A percentile compares a stretch with the other conserved stretches of the same genome.
Conservation (phyloP, 805 yeast species). For the Saccharomycopsis schoenii region DNA sequence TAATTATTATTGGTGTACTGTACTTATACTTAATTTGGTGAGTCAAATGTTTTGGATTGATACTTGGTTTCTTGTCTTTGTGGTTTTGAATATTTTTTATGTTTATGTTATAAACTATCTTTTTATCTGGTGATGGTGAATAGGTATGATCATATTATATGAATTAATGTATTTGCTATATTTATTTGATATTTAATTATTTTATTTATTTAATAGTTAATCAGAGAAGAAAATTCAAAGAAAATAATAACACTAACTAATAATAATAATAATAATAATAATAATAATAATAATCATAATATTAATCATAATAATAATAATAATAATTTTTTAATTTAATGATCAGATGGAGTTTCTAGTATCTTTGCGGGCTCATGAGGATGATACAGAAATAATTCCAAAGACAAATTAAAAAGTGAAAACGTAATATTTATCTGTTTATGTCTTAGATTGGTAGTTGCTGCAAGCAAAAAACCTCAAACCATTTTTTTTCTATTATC, state of each 20-base stretch:
- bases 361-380: neutral
- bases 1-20: neutral
- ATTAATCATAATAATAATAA: too few relatives aligned
- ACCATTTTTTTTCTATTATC: neutral
- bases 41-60: neutral
- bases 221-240: neutral
- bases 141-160: neutral
- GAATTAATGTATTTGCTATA: neutral
- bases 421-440: neutral
- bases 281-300: neutral
- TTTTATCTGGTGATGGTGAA: neutral
- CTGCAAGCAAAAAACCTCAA: neutral
- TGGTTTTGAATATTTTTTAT: neutral
- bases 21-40: neutral
- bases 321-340: neutral
- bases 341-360: neutral
- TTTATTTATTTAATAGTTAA: constrained; percentile 1
- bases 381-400: neutral
- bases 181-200: constrained; percentile 1
- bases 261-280: neutral
- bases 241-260: neutral
- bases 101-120: neutral
- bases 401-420: neutral
- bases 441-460: neutral
- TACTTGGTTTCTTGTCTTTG: neutral